Percentiles rank a stretch among this genome's conserved stretches.
Evolutionary conservation across 306 rosid genomes (phyloP).

Genomic region (barrel medic (Medicago truncatula)): DNA sequence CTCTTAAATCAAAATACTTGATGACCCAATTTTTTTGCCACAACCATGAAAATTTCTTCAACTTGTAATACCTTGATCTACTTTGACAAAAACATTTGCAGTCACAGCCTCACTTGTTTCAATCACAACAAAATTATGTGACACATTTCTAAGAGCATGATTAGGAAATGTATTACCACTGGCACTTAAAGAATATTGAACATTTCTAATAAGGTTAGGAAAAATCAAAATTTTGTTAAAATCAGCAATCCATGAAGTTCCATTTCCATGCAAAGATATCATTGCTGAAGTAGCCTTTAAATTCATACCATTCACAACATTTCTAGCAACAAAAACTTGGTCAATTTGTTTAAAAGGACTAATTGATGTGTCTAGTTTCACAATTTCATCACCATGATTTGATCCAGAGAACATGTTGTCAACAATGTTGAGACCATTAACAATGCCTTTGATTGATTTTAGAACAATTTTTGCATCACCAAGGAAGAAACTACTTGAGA

Average conservation of each 20-base stretch:
- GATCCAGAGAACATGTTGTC: conserved; percentile 84
- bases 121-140: conserved; percentile 62
- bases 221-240: conserved; percentile 66
- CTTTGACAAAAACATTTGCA: conserved; percentile 61
- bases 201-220: conserved; percentile 71
- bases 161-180: conserved; percentile 51
- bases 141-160: conserved; percentile 69
- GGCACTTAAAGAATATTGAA: conserved; percentile 60
- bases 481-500: conserved; percentile 78
- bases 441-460: conserved; percentile 76
- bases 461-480: conserved; percentile 75
- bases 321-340: conserved; percentile 75
- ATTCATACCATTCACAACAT: conserved; percentile 77
- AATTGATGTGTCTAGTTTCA: conserved; percentile 69
- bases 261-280: conserved; percentile 56
- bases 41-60: conserved; percentile 35
- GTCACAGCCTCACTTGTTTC: conserved; percentile 55
- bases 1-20: conserved; percentile 17
- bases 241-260: conserved; percentile 67
- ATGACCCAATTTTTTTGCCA: not conserved
- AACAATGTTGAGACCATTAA: conserved; percentile 69
- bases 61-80: conserved; percentile 58
- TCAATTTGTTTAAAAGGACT: conserved; percentile 57
- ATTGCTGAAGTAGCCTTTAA: conserved; percentile 66
- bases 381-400: conserved; percentile 58